Conservation (phyloP, 768 basidiomycete species). For the Phlebiopsis flavidoalba region DNA sequence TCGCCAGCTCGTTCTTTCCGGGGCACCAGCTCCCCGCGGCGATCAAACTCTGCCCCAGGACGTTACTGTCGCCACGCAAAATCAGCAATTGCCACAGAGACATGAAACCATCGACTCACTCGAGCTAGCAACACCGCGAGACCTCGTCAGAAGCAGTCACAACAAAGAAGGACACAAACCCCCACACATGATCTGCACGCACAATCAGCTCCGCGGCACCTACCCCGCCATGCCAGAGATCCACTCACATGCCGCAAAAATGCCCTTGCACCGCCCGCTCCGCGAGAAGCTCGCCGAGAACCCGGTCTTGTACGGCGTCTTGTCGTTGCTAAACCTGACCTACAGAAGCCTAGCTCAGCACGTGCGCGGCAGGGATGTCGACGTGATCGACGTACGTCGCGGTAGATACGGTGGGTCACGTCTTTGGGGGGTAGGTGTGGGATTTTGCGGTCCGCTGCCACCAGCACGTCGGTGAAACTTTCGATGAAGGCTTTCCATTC, state of each 20-base stretch:
- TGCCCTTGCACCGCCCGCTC: conserved; percentile 80
- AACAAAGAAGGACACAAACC: conserved; percentile 15
- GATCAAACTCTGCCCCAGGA: conserved; percentile 61
- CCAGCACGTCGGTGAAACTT: conserved; percentile 58
- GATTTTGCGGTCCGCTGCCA: conserved; percentile 79
- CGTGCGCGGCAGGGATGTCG: not conserved
- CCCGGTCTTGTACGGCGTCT: conserved; percentile 89
- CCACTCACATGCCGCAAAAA: conserved; percentile 78
- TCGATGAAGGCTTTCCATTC: conserved; percentile 89
- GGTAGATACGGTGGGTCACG: conserved; percentile 87
- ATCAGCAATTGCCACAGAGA: not conserved
- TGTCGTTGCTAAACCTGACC: conserved; percentile 90
- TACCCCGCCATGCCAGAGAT: not conserved
- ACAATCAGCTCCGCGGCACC: not conserved
- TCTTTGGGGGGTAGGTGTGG: conserved; percentile 86
- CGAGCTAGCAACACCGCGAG: not conserved
- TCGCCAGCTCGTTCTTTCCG: conserved; percentile 70
- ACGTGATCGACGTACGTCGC: conserved; percentile 56
- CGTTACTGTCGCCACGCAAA: conserved; percentile 40
- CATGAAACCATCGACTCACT: not conserved
- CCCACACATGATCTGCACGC: conserved; percentile 56
- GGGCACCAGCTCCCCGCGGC: conserved; percentile 83
- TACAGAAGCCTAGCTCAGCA: conserved; percentile 22
- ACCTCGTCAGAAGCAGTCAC: not conserved
- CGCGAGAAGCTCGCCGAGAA: conserved; percentile 85